phyloP scores from a whole-genome alignment of 2,329 filamentous ascomycete genomes.

The Ascochyta koolunga region DNA sequence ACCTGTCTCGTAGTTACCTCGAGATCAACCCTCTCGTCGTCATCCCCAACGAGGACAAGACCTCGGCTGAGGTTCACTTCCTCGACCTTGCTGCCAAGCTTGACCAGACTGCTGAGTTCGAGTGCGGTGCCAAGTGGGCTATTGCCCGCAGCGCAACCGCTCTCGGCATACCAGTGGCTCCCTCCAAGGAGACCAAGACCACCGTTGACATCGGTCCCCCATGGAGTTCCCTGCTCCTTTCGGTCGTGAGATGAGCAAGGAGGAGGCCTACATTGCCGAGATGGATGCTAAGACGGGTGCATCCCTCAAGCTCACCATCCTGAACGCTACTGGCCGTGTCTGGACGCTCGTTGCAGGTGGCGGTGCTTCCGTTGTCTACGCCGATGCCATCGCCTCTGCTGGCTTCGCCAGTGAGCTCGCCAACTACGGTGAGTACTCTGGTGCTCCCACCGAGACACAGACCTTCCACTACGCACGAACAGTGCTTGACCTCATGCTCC shows the following conservation, averaged over 20 bases:
- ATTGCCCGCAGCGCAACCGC: conserved; percentile 89
- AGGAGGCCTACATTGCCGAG: conserved; percentile 98
- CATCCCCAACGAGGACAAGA: conserved; percentile 90
- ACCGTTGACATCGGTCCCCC: conserved; percentile 95
- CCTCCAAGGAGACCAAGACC: conserved; percentile 72
- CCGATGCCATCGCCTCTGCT: conserved; percentile 95
- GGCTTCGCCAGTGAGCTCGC: conserved; percentile 95
- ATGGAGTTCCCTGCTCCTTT: conserved; percentile 99
- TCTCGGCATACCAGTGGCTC: conserved; percentile 76
- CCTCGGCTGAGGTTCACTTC: conserved; percentile 95
- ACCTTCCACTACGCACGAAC: conserved; percentile 99
- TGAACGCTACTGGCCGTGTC: conserved; percentile 89
- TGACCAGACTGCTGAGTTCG: conserved; percentile 98
- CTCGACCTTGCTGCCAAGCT: conserved; percentile 98
- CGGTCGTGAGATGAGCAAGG: conserved; percentile 96
- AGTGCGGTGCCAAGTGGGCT: conserved; percentile 99
- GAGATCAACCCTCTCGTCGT: conserved; percentile 99
- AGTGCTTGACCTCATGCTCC: conserved; percentile 95
- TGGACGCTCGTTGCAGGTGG: conserved; percentile 99
- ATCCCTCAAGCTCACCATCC: conserved; percentile 95
- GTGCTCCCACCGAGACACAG: conserved; percentile 97
- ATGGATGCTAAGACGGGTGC: conserved; percentile 99
- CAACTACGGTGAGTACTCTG: conserved; percentile 99
- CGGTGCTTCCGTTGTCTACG: conserved; percentile 99
- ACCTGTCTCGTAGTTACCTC: conserved; percentile 67